Percentiles rank a stretch among this genome's conserved stretches.
These are phyloP conservation scores for Aspergillus coremiiformis DNA, from an alignment of 495 filamentous ascomycete species.

Conservation along the genomic window DNA sequence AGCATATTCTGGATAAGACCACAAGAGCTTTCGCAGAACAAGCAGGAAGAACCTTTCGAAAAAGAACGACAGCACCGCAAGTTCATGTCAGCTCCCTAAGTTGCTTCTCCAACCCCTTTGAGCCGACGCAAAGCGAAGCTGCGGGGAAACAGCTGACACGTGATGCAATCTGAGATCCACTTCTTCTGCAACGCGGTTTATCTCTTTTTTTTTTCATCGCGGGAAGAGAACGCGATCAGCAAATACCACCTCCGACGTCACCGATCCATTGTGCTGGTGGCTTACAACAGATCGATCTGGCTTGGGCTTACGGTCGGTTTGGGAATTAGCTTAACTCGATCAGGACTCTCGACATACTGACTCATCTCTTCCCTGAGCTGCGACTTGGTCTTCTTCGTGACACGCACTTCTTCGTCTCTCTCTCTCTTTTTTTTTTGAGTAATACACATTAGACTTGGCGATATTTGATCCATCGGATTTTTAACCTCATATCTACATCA, in stretches of 20 bases:
- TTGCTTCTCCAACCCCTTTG: no score
- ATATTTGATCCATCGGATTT: background rate
- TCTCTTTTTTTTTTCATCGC: conserved; percentile 12
- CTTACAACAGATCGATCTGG: background rate
- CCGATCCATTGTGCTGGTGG: background rate
- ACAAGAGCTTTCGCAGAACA: conserved; percentile 1
- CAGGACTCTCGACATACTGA: no score
- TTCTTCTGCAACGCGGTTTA: background rate
- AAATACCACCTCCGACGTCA: conserved; percentile 9
- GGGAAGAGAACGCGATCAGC: conserved; percentile 1
- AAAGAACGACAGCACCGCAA: conserved; percentile 4
- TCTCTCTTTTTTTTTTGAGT: background rate
- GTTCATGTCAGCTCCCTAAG: conserved; percentile 5
- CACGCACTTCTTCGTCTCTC: background rate
- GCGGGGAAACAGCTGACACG: conserved; percentile 29
- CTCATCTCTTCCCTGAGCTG: background rate
- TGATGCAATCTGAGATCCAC: conserved; percentile 14
- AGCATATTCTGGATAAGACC: conserved; percentile 17
- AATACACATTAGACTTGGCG: background rate
- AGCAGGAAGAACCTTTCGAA: background rate
- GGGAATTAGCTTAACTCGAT: no score
- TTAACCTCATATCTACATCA: background rate
- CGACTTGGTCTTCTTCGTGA: background rate
- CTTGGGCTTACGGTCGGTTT: background rate
- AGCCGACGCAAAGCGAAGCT: conserved; percentile 42